Evolutionary conservation across 345 rosid genomes (phyloP).

Genomic region (Noccaea caerulescens): DNA sequence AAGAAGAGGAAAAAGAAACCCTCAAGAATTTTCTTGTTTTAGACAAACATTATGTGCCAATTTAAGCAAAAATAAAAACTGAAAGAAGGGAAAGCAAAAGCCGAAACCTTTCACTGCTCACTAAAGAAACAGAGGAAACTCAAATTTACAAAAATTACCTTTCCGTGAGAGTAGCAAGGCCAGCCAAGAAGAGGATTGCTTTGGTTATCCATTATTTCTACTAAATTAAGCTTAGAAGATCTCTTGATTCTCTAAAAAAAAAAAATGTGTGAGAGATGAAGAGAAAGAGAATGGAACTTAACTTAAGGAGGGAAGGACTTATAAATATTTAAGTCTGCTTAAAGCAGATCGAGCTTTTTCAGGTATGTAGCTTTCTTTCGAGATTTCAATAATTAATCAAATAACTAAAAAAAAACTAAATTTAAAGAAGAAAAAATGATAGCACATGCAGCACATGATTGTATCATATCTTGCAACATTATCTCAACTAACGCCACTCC

Average conservation of each 20-base stretch:
- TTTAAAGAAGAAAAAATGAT: constrained; percentile 2
- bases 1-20: constrained; percentile 4
- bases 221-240: constrained; percentile 6
- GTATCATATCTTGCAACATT: constrained; percentile 39
- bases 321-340: constrained; percentile 28
- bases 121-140: constrained; percentile 30
- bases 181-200: constrained; percentile 59
- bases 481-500: constrained; percentile 39
- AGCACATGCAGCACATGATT: constrained; percentile 33
- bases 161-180: constrained; percentile 74
- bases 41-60: constrained; percentile 26
- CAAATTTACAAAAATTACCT: constrained; percentile 51
- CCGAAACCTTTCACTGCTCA: not conserved
- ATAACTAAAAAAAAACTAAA: not conserved
- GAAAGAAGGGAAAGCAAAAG: constrained; percentile 28
- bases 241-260: constrained; percentile 16
- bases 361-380: constrained; percentile 37
- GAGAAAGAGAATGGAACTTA: constrained; percentile 4
- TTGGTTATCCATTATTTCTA: constrained; percentile 63
- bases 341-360: constrained; percentile 44
- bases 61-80: constrained; percentile 20
- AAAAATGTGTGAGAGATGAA: constrained; percentile 3
- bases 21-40: constrained; percentile 21
- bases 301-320: constrained; percentile 34
- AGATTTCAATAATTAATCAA: constrained; percentile 39